Conservation (phyloP, 768 basidiomycete genomes). For the Termitomyces sp. region DNA sequence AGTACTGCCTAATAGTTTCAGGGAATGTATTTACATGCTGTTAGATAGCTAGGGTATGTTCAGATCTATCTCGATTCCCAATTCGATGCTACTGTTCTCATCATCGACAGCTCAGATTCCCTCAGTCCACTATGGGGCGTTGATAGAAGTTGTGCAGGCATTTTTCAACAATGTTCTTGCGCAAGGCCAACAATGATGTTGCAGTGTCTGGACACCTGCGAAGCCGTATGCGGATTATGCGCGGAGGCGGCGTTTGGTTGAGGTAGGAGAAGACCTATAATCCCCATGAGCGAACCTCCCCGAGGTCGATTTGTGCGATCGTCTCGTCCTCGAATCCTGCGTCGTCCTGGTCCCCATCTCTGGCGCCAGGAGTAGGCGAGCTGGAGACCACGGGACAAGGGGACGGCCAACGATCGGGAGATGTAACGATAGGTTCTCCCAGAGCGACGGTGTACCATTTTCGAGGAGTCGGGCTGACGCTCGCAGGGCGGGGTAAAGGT, state of each 20-base stretch:
- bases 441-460: slow-evolving; percentile 88
- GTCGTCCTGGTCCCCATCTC: slow-evolving; percentile 38
- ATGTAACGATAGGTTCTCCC: slow-evolving; percentile 64
- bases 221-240: slow-evolving; percentile 62
- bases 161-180: no score
- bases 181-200: no score
- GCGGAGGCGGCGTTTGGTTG: slow-evolving; percentile 38
- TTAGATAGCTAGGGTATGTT: no score
- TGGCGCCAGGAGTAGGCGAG: slow-evolving; percentile 14
- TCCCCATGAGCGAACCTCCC: slow-evolving; percentile 26
- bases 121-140: no score
- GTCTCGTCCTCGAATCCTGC: slow-evolving; percentile 54
- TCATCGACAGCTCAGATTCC: no score
- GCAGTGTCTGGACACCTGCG: slow-evolving; percentile 28
- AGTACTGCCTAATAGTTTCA: no score
- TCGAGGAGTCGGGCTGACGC: slow-evolving; percentile 71
- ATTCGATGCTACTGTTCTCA: no score
- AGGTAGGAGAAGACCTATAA: slow-evolving; percentile 20
- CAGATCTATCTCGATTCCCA: no score
- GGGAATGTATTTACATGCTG: no score
- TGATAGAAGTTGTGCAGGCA: no score
- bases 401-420: slow-evolving; percentile 24
- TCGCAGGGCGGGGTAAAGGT: slow-evolving; percentile 42
- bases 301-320: slow-evolving; percentile 53
- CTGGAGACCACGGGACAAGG: slow-evolving; percentile 36